Evolutionary conservation across 2,329 filamentous ascomycete genomes (phyloP).

Genomic region (Helicocarpus griseus): DNA sequence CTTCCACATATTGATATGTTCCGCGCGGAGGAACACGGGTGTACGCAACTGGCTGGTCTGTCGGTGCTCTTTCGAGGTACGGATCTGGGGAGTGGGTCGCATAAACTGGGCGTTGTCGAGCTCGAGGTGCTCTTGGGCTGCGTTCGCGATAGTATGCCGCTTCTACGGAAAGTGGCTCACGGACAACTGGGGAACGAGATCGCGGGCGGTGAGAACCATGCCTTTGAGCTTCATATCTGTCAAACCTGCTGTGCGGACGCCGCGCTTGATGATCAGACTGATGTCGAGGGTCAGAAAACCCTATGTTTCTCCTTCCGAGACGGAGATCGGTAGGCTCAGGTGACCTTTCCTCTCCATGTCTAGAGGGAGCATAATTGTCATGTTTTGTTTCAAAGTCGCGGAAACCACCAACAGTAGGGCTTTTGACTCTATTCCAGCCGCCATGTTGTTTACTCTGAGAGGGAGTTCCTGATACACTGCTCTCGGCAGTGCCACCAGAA

Average conservation of each 20-base stretch:
- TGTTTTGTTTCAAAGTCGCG: conserved; percentile 12
- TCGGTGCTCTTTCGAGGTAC: conserved; percentile 12
- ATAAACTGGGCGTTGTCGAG: conserved; percentile 13
- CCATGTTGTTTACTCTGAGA: conserved; percentile 6
- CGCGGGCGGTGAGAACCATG: conserved; percentile 14
- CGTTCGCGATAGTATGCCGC: conserved; percentile 18
- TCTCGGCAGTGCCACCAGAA: conserved; percentile 9
- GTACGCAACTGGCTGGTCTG: conserved; percentile 11
- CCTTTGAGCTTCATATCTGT: conserved; percentile 19
- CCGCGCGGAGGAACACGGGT: conserved; percentile 9
- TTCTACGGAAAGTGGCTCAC: conserved; percentile 12
- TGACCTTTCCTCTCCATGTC: conserved; percentile 8
- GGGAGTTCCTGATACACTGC: conserved; percentile 7
- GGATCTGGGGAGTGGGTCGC: conserved; percentile 11
- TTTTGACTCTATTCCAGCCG: conserved; percentile 12
- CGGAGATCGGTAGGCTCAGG: conserved; percentile 14
- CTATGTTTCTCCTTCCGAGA: conserved; percentile 11
- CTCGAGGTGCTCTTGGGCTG: conserved; percentile 12
- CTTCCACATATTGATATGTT: conserved; percentile 19
- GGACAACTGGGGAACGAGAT: conserved; percentile 20
- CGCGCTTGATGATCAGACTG: conserved; percentile 9
- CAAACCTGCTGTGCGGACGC: conserved; percentile 19
- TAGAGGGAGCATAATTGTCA: conserved; percentile 8
- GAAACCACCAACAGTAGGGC: conserved; percentile 9
- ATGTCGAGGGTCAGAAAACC: conserved; percentile 12